phyloP scores from a whole-genome alignment of 208 protist species.

The Leishmania mexicana region DNA sequence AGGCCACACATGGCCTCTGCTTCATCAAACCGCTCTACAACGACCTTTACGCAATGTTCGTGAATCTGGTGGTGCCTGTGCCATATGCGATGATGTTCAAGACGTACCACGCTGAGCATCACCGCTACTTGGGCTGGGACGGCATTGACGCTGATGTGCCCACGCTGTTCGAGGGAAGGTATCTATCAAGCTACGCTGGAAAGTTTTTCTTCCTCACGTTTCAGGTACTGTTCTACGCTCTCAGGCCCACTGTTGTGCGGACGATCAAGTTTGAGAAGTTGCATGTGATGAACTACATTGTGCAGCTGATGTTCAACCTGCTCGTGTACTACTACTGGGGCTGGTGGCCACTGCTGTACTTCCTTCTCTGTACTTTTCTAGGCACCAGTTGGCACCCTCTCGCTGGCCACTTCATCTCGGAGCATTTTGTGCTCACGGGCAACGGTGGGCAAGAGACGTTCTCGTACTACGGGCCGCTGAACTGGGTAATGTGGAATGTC shows the following conservation, averaged over 20 bases:
- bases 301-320: conserved; percentile 45
- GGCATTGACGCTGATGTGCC: conserved; percentile 90
- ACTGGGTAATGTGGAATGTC: conserved; percentile 92
- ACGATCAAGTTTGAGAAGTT: conserved; percentile 60
- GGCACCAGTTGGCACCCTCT: conserved; percentile 90
- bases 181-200: conserved; percentile 62
- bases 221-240: conserved; percentile 91
- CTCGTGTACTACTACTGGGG: conserved; percentile 60
- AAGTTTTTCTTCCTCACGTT: conserved; percentile 90
- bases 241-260: conserved; percentile 81
- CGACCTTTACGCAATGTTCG: conserved; percentile 80
- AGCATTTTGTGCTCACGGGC: conserved; percentile 92
- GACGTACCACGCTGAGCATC: conserved; percentile 93
- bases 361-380: conserved; percentile 75
- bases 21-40: conserved; percentile 83
- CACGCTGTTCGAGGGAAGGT: conserved; percentile 64
- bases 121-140: conserved; percentile 92
- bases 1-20: conserved; percentile 89
- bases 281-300: conserved; percentile 60
- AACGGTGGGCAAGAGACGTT: conserved; percentile 94
- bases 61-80: conserved; percentile 87
- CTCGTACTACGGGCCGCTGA: conserved; percentile 96
- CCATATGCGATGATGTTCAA: conserved; percentile 94
- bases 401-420: conserved; percentile 92
- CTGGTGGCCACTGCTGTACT: conserved; percentile 73